Evolutionary conservation across 805 yeast genomes (phyloP), one percentile per base, ranked within the genome.

Genomic region (Metschnikowia similis): DNA sequence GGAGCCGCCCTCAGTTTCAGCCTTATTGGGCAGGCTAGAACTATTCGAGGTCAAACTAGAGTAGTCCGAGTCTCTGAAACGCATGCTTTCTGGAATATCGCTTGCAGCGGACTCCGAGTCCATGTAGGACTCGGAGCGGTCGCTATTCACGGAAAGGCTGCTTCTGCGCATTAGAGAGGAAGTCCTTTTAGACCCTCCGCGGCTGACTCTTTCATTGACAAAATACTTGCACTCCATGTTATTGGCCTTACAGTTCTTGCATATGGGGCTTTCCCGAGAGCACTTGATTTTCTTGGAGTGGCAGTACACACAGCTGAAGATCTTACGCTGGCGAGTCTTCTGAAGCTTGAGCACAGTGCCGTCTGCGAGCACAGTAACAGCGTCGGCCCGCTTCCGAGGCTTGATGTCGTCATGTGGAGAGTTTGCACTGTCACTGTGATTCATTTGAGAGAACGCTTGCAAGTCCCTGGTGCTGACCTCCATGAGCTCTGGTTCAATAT

Each of bases 251-350:
- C 89, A 84, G 54, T 75, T 74, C 28, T 71, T 66, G 59, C 88
- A 84, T 13, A 76, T 66, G 1, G 87, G 88, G 38, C 72, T 75
- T 37, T 71, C 74, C 51, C 83, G 74, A n/a, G 81, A 78, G 62
- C 88, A 84, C 55, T 80, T 81, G 51, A 82, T 76, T 65, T 83
- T 83, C 63, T 80, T 81, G 38, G 79, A 73, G 58, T 82, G 84
- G 57, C 87, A 82, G 41, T 83, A 69, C 13, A 78, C 74, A 61
- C 87, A 82, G 47, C 80, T 73, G 40, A 77, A 67, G 40, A 82
- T 81, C 57, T 76, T 76, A 48, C 87, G 62, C 61, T 82, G 87
- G 53, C 87, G 75, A 3, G 82, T 69, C 51, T 78, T 80, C 56
- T 82, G 87, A 14, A 81, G 77, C 61, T 82, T 82, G 70, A 79